phyloP scores from a whole-genome alignment of 257 asterid species.

The Phtheirospermum japonicum region DNA sequence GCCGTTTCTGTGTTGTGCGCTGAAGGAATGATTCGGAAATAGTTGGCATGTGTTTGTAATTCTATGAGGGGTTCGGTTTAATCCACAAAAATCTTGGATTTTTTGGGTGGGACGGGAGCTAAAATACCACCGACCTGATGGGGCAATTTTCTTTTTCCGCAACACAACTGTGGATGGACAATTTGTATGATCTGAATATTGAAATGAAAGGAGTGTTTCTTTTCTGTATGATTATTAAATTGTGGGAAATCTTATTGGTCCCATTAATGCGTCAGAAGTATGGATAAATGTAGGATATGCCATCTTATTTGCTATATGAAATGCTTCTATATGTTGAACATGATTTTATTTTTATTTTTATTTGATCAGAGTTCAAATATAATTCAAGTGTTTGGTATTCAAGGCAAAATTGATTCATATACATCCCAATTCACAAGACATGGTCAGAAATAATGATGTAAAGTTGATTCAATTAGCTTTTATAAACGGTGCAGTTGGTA shows the following conservation, averaged over 20 bases:
- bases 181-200: slow-evolving; percentile 25
- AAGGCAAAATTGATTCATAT: too few relatives aligned
- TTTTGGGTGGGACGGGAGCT: not conserved
- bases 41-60: not conserved
- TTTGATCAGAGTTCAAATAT: too few relatives aligned
- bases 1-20: slow-evolving; percentile 9
- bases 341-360: too few relatives aligned
- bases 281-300: slow-evolving; percentile 12
- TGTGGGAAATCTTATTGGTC: slow-evolving; percentile 7
- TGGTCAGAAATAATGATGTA: too few relatives aligned
- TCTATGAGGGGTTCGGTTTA: not conserved
- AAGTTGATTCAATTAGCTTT: not conserved
- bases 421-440: too few relatives aligned
- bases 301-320: too few relatives aligned
- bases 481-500: too few relatives aligned
- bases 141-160: slow-evolving; percentile 13
- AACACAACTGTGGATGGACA: not conserved
- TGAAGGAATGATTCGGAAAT: not conserved
- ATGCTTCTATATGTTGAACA: too few relatives aligned
- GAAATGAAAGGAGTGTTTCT: slow-evolving; percentile 23
- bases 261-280: not conserved
- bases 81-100: not conserved
- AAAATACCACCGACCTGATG: not conserved
- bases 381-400: too few relatives aligned
- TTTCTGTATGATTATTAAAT: slow-evolving; percentile 21